Base-by-base conservation (phyloP, 345 rosid genomes). In the Ceriops zippeliana region DNA sequence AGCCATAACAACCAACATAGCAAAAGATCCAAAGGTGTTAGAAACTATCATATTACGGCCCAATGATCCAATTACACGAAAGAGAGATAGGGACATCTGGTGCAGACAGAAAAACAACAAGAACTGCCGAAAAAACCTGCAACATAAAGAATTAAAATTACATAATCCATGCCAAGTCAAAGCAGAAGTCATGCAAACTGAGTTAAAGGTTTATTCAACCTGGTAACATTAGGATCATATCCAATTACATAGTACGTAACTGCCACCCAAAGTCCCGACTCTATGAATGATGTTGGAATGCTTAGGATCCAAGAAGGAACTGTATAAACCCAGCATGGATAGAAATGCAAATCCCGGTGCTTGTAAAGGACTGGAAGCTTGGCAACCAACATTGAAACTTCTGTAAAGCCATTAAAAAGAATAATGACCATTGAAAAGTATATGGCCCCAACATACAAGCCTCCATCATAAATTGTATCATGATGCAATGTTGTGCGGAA, bases 391-490 rank as follows among this genome's bases (percentile, higher is more conserved):
- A 95, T 87, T 2, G 99, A 86, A 71, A 95, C 99, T 82, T 95
- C 99, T 4, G 99, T 95, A 65, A 95, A 95, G 67, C 99, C 97
- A 68, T 95, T 95, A 42, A 95, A 95, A 73, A 95, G 97, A 83
- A 95, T 82, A 83, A 91, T 95, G 73, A 95, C 90, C 97, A 86
- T 95, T 58, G 99, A 95, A 73, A 95, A 95, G 86, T 95, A 95
- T 58, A 91, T 68, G 3, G 93, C 81, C 19, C 97, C 99, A 62
- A 91, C 89, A 76, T 86, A 91, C 75, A 95, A 72, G 80, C 90
- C 89, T 73, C 96, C 99, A 70, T 90, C 96, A 76, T 91, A 91
- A 22, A 95, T 75, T 66, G 97, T 84, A 69, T 80, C 70, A 76
- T 84, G 96, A 75, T 88, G 93, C 89, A 87, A 84, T 38, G 89